Evolutionary conservation across 2,329 filamentous ascomycete species (phyloP).

Genomic region (Trichoderma sp.): DNA sequence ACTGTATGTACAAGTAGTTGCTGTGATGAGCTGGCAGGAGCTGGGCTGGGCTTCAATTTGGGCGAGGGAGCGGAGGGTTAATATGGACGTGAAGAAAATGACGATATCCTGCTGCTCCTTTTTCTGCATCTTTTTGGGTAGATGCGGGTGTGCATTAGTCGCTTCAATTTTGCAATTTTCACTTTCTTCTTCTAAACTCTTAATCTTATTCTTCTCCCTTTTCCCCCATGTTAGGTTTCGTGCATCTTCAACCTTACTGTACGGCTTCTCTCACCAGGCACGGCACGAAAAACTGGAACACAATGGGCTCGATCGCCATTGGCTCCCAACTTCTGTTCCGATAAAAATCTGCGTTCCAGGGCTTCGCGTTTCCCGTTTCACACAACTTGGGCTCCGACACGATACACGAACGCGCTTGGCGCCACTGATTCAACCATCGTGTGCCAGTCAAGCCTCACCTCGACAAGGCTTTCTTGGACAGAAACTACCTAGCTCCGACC

Average conservation of each 20-base stretch:
- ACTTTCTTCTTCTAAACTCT: background rate
- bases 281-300: background rate
- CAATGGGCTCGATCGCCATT: background rate
- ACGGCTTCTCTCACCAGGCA: background rate
- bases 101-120: background rate
- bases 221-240: background rate
- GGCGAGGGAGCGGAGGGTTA: background rate
- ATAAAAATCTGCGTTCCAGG: background rate
- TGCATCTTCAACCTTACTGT: background rate
- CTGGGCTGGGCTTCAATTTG: background rate
- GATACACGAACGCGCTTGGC: background rate
- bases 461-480: background rate
- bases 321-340: background rate
- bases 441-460: background rate
- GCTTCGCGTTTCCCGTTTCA: background rate
- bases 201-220: background rate
- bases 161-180: background rate
- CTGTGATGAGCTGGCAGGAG: conserved; percentile 13
- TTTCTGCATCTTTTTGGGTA: background rate
- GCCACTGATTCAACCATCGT: background rate
- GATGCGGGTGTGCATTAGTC: background rate
- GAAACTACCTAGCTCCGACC: background rate
- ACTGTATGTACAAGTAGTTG: background rate
- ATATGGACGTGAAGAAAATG: background rate
- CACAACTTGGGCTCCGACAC: background rate